Conservation (phyloP, 345 rosid species). For the Erodium maritimum region DNA sequence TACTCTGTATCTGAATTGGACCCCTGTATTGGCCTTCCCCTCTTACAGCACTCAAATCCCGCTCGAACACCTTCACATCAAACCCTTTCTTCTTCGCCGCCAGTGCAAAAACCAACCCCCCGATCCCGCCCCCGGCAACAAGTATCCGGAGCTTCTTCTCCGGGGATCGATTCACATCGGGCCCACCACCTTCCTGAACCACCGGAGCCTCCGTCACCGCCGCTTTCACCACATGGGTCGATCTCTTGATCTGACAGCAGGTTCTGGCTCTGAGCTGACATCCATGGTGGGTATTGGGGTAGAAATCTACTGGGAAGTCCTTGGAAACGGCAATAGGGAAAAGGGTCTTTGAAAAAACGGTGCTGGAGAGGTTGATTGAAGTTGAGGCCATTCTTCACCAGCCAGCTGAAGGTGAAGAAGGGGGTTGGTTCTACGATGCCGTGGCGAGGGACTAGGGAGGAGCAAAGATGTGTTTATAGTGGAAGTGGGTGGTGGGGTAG, state of each 20-base stretch:
- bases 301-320: slow-evolving; percentile 26
- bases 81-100: slow-evolving; percentile 86
- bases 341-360: slow-evolving; percentile 37
- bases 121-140: slow-evolving; percentile 91
- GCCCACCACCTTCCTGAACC: slow-evolving; percentile 3
- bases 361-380: slow-evolving; percentile 32
- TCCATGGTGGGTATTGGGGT: slow-evolving; percentile 19
- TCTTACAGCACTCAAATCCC: slow-evolving; percentile 78
- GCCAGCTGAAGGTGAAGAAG: not conserved
- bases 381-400: slow-evolving; percentile 41
- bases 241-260: slow-evolving; percentile 11
- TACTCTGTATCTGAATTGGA: slow-evolving; percentile 91
- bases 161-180: slow-evolving; percentile 7
- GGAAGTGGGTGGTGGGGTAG: not conserved
- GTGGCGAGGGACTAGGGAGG: not conserved
- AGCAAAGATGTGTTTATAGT: not conserved
- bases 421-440: not conserved
- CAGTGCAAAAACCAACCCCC: slow-evolving; percentile 76
- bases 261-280: slow-evolving; percentile 18
- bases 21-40: slow-evolving; percentile 98
- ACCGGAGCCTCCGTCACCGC: slow-evolving; percentile 20
- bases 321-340: slow-evolving; percentile 23
- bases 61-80: slow-evolving; percentile 81
- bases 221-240: slow-evolving; percentile 32
- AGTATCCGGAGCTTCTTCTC: slow-evolving; percentile 48